phyloP scores from a whole-genome alignment of 2,329 filamentous ascomycete species.

The Coniochaeta ligniaria region DNA sequence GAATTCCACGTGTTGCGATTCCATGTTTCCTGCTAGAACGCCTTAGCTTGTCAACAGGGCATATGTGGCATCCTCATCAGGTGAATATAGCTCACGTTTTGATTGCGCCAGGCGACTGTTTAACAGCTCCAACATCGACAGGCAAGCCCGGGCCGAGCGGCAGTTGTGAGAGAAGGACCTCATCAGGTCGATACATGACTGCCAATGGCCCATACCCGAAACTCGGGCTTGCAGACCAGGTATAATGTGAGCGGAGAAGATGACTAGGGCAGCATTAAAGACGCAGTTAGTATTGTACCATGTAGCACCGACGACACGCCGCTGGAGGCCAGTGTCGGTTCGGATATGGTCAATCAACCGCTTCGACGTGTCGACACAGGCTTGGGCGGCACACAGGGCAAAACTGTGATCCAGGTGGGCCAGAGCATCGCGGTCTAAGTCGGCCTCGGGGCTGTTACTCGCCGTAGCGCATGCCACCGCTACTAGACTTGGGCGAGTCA shows the following conservation, averaged over 20 bases:
- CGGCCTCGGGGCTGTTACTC: background rate
- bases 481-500: background rate
- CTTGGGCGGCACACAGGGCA: background rate
- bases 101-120: background rate
- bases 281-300: conserved; percentile 5
- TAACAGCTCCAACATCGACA: conserved; percentile 1
- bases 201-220: background rate
- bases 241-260: conserved; percentile 3
- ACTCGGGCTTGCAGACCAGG: conserved; percentile 1
- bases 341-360: background rate
- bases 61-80: no score
- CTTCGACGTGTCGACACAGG: conserved; percentile 3
- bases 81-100: no score
- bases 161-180: background rate
- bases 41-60: no score
- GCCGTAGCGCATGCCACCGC: background rate
- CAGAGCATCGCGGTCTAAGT: no score
- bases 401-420: background rate
- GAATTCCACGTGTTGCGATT: no score
- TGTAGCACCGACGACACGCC: background rate
- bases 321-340: background rate
- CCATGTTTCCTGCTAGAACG: no score
- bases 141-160: background rate
- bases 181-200: conserved; percentile 3
- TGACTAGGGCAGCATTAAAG: conserved; percentile 2